These are phyloP conservation scores for Microcyclospora pomicola DNA, from an alignment of 2,329 filamentous ascomycete species.

Conservation along the genomic window DNA sequence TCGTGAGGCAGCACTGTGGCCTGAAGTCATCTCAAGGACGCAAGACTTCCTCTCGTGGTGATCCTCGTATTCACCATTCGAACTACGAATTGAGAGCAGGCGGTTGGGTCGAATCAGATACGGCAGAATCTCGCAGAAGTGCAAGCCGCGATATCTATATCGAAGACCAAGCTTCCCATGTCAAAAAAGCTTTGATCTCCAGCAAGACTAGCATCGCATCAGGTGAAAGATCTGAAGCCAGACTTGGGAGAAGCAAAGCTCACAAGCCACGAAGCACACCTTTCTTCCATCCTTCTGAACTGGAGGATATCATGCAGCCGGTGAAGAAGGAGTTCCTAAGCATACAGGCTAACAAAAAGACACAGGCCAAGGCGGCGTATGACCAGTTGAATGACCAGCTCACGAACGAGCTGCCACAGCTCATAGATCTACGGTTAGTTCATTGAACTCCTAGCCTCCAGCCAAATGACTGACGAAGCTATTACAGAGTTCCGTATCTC, in stretches of 20 bases:
- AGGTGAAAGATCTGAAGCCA: background rate
- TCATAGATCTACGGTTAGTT: slow-evolving; percentile 68
- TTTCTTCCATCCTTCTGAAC: slow-evolving; percentile 21
- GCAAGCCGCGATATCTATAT: background rate
- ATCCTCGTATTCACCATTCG: background rate
- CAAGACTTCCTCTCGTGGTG: background rate
- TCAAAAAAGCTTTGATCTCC: background rate
- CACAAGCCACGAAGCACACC: slow-evolving; percentile 7
- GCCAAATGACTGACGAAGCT: background rate
- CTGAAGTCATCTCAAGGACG: background rate
- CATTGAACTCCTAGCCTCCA: background rate
- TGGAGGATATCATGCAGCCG: slow-evolving; percentile 21
- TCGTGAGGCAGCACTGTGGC: background rate
- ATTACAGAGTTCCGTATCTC: slow-evolving; percentile 63
- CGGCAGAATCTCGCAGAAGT: background rate
- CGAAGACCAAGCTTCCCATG: background rate
- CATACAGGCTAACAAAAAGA: slow-evolving; percentile 17
- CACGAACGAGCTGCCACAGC: slow-evolving; percentile 78
- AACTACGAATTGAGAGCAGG: background rate
- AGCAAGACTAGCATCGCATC: background rate
- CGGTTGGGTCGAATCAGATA: background rate
- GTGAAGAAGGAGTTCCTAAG: slow-evolving; percentile 16
- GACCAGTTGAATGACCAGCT: slow-evolving; percentile 96
- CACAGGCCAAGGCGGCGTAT: slow-evolving; percentile 65
- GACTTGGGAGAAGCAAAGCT: background rate